phyloP scores from a whole-genome alignment of 495 filamentous ascomycete species.

The Lichina pygmaea region DNA sequence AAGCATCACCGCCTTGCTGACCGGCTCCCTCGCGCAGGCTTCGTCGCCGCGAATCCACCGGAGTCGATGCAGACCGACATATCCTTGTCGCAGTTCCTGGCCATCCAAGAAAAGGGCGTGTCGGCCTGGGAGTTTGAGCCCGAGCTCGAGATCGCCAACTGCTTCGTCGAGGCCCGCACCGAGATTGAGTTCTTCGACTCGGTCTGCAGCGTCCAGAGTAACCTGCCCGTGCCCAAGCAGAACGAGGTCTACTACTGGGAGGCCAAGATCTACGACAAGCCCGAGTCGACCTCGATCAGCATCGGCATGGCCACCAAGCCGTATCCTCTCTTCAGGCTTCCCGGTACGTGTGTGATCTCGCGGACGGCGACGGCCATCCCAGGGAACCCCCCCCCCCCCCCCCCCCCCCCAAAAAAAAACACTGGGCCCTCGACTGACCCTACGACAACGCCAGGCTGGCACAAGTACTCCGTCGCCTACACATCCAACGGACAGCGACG shows the following conservation, averaged over 20 bases:
- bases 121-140: conserved; percentile 98
- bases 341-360: conserved; percentile 30
- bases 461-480: conserved; percentile 79
- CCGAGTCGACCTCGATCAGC: conserved; percentile 56
- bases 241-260: conserved; percentile 99
- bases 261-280: conserved; percentile 93
- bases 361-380: neutral
- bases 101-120: conserved; percentile 96
- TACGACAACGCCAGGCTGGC: conserved; percentile 33
- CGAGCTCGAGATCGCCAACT: conserved; percentile 93
- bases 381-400: neutral
- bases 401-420: neutral
- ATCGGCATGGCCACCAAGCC: conserved; percentile 91
- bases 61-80: conserved; percentile 93
- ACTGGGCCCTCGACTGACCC: neutral
- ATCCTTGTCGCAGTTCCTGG: conserved; percentile 85
- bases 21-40: conserved; percentile 27
- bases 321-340: conserved; percentile 80
- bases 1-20: neutral
- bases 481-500: conserved; percentile 63
- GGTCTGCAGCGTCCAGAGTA: conserved; percentile 91
- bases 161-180: conserved; percentile 85
- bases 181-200: conserved; percentile 98
- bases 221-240: conserved; percentile 88
- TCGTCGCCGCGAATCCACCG: conserved; percentile 79